Evolutionary conservation across 2,329 filamentous ascomycete genomes (phyloP), one percentile per base, ranked within the genome.

Genomic region (Arthrobotrys sphaeroides): DNA sequence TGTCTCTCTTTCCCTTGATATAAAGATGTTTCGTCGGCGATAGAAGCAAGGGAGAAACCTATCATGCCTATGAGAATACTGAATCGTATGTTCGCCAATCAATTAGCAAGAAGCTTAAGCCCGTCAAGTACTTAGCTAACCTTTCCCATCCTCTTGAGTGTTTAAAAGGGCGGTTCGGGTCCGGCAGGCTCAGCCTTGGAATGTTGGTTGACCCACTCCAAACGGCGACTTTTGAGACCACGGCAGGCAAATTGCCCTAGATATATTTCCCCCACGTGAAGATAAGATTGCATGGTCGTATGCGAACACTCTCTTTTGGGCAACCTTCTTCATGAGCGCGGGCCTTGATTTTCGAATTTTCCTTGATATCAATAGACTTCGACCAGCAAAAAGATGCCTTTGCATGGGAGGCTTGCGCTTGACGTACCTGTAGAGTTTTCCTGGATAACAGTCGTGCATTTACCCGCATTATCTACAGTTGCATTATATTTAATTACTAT

Each of bases 221-320:
- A 67, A 61, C 55, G 51, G 62, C 53, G 70, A 61, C 47, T 40
- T 65, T 59, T 18, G 13, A 36, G 18, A 36, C 62, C 26, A 59
- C 20, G 45, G 36, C 47, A 36, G n/a, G 43, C 28, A 66, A 45
- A 31, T 49, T 42, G 36, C 6, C 28, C 16, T 53, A 31, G 13
- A n/a, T n/a, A n/a, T n/a, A n/a, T n/a, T 9, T 26, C 70, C 70
- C 70, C 70, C 70, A 62, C 70, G 57, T 61, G 64, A 67, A 62
- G 70, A 75, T 75, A 75, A 75, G 70, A 75, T 55, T 64, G 64
- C 61, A 64, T 61, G 33, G 45, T 45, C 36, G 18, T 55, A 62
- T 24, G 45, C 57, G 24, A 6, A 60, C 13, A 31, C 33, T 33
- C 40, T 10, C 2, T 5, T 10, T 40, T 40, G 2, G 28, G 12